Evolutionary conservation across 805 yeast species (phyloP).

Genomic region (Wickerhamomyces sydowiorum): DNA sequence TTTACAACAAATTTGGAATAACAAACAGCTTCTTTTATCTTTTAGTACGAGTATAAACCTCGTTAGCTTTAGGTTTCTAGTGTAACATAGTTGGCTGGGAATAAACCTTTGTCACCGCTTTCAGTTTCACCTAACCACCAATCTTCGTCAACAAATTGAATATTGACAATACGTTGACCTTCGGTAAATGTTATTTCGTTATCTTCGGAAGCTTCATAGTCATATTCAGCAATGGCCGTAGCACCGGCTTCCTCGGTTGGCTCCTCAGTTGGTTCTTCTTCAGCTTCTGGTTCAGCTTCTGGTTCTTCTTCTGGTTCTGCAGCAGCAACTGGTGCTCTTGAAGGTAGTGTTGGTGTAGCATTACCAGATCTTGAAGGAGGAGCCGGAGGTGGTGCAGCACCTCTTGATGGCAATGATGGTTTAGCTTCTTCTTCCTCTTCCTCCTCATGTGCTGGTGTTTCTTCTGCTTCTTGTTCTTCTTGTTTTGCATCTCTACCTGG

Average conservation of each 20-base stretch:
- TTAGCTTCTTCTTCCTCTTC: slow-evolving; percentile 20
- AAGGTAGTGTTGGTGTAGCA: slow-evolving; percentile 22
- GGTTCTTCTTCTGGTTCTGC: slow-evolving; percentile 12
- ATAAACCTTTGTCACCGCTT: slow-evolving; percentile 73
- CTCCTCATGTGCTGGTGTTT: slow-evolving; percentile 9
- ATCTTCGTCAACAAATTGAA: slow-evolving; percentile 87
- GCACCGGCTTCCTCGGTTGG: slow-evolving; percentile 22
- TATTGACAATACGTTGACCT: slow-evolving; percentile 74
- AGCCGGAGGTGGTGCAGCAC: not conserved
- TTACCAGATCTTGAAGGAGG: slow-evolving; percentile 12
- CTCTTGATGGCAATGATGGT: slow-evolving; percentile 14
- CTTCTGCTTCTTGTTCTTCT: slow-evolving; percentile 2
- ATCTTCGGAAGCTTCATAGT: slow-evolving; percentile 88
- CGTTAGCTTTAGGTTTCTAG: slow-evolving; percentile 15
- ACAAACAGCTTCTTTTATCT: not conserved
- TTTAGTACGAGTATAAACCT: too few relatives aligned
- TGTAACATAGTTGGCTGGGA: slow-evolving; percentile 88
- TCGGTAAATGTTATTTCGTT: slow-evolving; percentile 84
- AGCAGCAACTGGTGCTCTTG: slow-evolving; percentile 18
- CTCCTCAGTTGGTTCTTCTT: slow-evolving; percentile 9
- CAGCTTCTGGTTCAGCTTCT: slow-evolving; percentile 19
- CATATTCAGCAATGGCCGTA: slow-evolving; percentile 78
- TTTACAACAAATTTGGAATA: too few relatives aligned
- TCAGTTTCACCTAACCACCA: slow-evolving; percentile 92
- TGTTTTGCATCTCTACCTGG: not conserved